Evolutionary conservation across 768 basidiomycete species (phyloP).

Genomic region (Leucogyrophana mollusca): DNA sequence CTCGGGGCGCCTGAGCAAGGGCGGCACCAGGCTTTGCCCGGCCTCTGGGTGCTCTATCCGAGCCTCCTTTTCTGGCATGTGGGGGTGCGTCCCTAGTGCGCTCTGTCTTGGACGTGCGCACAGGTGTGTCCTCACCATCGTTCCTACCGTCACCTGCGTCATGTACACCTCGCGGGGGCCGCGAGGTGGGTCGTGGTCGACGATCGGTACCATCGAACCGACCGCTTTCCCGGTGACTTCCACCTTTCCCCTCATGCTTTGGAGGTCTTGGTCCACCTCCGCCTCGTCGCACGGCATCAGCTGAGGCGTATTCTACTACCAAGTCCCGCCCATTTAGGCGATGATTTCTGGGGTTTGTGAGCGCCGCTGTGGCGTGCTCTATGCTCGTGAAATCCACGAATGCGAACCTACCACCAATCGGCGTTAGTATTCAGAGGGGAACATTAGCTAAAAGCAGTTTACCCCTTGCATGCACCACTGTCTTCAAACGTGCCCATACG

Average conservation of each 20-base stretch:
- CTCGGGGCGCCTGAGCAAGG: slow-evolving; percentile 72
- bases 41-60: slow-evolving; percentile 31
- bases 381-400: slow-evolving; percentile 87
- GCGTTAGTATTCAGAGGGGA: neutral
- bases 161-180: slow-evolving; percentile 6
- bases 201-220: slow-evolving; percentile 3
- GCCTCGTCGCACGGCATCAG: slow-evolving; percentile 87
- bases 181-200: slow-evolving; percentile 6
- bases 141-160: slow-evolving; percentile 3
- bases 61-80: slow-evolving; percentile 19
- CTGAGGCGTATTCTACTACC: slow-evolving; percentile 85
- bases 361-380: slow-evolving; percentile 77
- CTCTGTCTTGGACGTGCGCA: neutral
- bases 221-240: slow-evolving; percentile 8
- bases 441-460: slow-evolving; percentile 19
- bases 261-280: slow-evolving; percentile 36
- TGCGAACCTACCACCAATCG: slow-evolving; percentile 61
- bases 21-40: slow-evolving; percentile 79
- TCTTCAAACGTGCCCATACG: slow-evolving; percentile 97
- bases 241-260: slow-evolving; percentile 18
- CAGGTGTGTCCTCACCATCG: slow-evolving; percentile 3
- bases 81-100: slow-evolving; percentile 8
- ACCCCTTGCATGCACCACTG: slow-evolving; percentile 96
- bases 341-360: slow-evolving; percentile 85
- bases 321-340: slow-evolving; percentile 80